A percentile compares a stretch with the other conserved stretches of the same genome.
phyloP scores from a whole-genome alignment of 495 filamentous ascomycete species.

The Cryomyces antarcticus region DNA sequence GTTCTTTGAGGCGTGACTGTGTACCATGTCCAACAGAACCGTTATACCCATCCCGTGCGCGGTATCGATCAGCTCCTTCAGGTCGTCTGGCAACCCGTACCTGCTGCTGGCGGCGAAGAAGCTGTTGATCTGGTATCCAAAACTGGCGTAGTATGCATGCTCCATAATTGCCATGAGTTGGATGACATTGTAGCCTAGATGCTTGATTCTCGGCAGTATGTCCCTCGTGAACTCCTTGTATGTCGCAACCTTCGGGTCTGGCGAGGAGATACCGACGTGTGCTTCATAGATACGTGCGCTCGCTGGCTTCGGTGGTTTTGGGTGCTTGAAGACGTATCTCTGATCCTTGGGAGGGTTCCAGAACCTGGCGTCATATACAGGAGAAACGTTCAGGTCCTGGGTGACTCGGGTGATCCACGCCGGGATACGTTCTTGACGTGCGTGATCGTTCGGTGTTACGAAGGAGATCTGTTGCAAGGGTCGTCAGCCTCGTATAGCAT shows the following conservation, averaged over 20 bases:
- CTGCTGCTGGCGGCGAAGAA: slow-evolving; percentile 96
- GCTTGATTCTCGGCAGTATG: slow-evolving; percentile 77
- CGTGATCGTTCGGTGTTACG: slow-evolving; percentile 51
- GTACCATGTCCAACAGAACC: slow-evolving; percentile 90
- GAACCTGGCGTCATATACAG: slow-evolving; percentile 83
- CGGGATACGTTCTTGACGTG: slow-evolving; percentile 66
- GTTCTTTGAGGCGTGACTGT: slow-evolving; percentile 96
- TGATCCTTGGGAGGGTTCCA: slow-evolving; percentile 76
- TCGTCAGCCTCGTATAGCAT: no score
- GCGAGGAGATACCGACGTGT: slow-evolving; percentile 90
- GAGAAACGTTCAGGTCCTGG: slow-evolving; percentile 73
- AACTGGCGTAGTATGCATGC: slow-evolving; percentile 97
- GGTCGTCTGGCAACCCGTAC: slow-evolving; percentile 81
- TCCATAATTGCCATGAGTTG: slow-evolving; percentile 99
- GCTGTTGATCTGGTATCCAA: slow-evolving; percentile 95
- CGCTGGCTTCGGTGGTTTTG: slow-evolving; percentile 61
- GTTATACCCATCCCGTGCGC: slow-evolving; percentile 78
- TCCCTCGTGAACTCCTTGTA: slow-evolving; percentile 94
- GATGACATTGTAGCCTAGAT: slow-evolving; percentile 89
- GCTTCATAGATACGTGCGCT: slow-evolving; percentile 90
- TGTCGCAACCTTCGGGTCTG: slow-evolving; percentile 67
- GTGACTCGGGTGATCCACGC: slow-evolving; percentile 96
- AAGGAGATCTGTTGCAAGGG: slow-evolving; percentile 47
- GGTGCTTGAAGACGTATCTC: slow-evolving; percentile 64
- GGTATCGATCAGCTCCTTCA: slow-evolving; percentile 92